These are phyloP conservation scores for Lodderomyces metapsilosis DNA, from an alignment of 1,139 yeast genomes.

Conservation along the genomic window DNA sequence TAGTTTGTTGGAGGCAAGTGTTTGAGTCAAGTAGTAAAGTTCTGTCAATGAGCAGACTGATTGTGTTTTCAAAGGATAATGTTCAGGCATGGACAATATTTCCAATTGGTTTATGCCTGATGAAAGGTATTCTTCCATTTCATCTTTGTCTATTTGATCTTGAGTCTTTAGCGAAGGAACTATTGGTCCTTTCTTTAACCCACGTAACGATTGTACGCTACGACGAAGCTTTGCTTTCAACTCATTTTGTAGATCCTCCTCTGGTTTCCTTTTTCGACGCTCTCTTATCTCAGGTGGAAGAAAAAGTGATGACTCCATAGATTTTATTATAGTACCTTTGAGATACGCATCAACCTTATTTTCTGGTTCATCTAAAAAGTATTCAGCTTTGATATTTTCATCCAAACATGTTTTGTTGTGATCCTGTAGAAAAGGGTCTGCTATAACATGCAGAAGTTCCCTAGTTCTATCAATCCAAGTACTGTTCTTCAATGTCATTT, in stretches of 20 bases:
- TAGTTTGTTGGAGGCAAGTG: constrained; percentile 77
- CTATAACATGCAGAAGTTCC: constrained; percentile 15
- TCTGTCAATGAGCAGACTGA: constrained; percentile 73
- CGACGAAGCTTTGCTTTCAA: constrained; percentile 1
- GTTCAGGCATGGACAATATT: constrained; percentile 42
- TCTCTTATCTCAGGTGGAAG: constrained; percentile 10
- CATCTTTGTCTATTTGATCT: constrained; percentile 21
- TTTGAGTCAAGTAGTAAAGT: constrained; percentile 80
- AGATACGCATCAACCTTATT: constrained; percentile 12
- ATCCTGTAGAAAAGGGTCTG: constrained; percentile 15
- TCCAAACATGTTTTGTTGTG: constrained; percentile 7
- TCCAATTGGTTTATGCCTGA: constrained; percentile 34
- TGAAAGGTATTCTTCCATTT: constrained; percentile 23
- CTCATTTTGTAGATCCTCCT: constrained; percentile 11
- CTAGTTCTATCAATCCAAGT: constrained; percentile 14
- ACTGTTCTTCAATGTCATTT: not conserved
- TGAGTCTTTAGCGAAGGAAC: constrained; percentile 20
- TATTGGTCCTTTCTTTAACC: not conserved
- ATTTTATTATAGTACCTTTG: constrained; percentile 13
- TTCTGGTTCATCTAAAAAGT: constrained; percentile 10
- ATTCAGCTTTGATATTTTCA: constrained; percentile 6
- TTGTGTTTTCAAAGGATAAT: constrained; percentile 43
- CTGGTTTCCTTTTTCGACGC: constrained; percentile 3
- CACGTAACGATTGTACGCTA: not conserved
- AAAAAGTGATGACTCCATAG: constrained; percentile 14